Evolutionary conservation across 139 green algal genomes (phyloP).

Genomic region (Closterium sp.): DNA sequence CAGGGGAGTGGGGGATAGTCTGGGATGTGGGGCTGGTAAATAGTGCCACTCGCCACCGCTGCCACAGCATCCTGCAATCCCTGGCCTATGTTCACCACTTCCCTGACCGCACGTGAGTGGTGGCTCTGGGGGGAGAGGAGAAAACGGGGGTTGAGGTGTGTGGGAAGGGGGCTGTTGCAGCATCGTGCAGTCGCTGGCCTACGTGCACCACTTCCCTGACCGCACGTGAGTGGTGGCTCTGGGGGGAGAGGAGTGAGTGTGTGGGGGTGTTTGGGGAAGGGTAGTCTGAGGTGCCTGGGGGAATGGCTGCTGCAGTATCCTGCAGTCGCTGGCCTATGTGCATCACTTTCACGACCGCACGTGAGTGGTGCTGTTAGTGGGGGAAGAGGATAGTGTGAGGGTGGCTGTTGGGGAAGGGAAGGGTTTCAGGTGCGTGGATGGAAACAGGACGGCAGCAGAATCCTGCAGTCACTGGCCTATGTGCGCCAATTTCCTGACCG

Average conservation of each 20-base stretch:
- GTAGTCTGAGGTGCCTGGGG: neutral
- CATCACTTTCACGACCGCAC: neutral
- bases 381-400: no score
- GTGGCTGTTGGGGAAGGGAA: no score
- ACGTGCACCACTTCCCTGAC: conserved; percentile 15
- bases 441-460: no score
- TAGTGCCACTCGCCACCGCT: conserved; percentile 28
- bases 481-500: conserved; percentile 9
- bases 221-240: neutral
- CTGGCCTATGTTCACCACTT: conserved; percentile 15
- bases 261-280: neutral
- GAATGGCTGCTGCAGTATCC: conserved; percentile 26
- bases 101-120: neutral
- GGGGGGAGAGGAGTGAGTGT: conserved; percentile 11
- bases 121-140: no score
- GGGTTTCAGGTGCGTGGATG: no score
- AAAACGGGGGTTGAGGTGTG: neutral
- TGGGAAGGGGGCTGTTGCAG: neutral
- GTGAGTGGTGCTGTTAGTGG: neutral
- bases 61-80: conserved; percentile 16
- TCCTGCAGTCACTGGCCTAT: conserved; percentile 20
- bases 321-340: conserved; percentile 21
- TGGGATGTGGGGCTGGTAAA: conserved; percentile 3
- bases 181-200: conserved; percentile 22
- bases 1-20: neutral